These are phyloP conservation scores for Aegilops longissima DNA, from an alignment of 176 grass and related monocot species.

Conservation along the genomic window DNA sequence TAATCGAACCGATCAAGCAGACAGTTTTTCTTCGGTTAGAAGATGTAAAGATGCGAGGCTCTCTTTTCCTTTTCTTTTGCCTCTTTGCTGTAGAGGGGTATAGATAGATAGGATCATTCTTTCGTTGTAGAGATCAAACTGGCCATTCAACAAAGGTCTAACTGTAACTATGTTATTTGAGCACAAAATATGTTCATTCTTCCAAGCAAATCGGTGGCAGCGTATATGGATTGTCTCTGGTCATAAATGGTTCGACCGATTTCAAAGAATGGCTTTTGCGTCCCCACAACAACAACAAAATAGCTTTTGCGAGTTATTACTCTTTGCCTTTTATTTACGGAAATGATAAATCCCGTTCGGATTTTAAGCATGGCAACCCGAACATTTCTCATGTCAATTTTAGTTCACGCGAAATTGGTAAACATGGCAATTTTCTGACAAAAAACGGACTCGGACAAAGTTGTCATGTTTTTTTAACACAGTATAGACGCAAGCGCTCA, in stretches of 20 bases:
- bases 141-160: not conserved
- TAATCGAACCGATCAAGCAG: not conserved
- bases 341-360: no score
- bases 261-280: not conserved
- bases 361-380: no score
- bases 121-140: not conserved
- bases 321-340: no score
- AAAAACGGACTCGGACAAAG: no score
- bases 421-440: no score
- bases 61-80: not conserved
- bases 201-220: not conserved
- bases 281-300: no score
- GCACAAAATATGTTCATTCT: not conserved
- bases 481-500: no score
- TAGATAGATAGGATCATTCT: not conserved
- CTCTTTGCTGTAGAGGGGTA: no score
- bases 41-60: not conserved
- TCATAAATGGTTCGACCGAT: not conserved
- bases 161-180: not conserved
- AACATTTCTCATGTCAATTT: no score
- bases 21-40: not conserved
- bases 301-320: no score
- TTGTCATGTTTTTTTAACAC: no score
- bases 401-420: no score
- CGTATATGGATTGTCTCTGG: not conserved